A percentile compares a stretch with the other conserved stretches of the same genome.
These are phyloP conservation scores for Trichomonascus vanleenenianus DNA, from an alignment of 805 yeast genomes.

Conservation along the genomic window DNA sequence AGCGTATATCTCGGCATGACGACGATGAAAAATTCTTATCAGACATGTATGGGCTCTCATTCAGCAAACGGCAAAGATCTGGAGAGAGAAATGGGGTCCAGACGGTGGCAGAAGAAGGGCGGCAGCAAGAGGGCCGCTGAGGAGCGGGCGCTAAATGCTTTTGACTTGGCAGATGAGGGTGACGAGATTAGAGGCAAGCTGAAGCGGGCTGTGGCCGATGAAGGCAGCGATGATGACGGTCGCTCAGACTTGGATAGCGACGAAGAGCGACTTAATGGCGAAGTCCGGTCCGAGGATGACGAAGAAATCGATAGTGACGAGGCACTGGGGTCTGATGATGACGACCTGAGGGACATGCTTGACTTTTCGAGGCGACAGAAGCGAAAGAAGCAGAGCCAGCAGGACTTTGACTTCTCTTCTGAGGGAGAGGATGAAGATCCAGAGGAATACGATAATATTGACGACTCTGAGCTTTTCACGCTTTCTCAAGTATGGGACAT, in stretches of 20 bases:
- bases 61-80: not conserved
- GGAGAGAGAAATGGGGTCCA: not conserved
- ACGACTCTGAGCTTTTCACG: slow-evolving; percentile 66
- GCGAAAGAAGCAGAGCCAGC: not conserved
- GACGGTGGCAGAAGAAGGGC: not conserved
- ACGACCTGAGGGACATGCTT: slow-evolving; percentile 37
- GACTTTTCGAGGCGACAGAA: slow-evolving; percentile 5
- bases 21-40: not conserved
- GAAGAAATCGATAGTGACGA: slow-evolving; percentile 73
- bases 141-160: slow-evolving; percentile 38
- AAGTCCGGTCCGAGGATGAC: slow-evolving; percentile 29
- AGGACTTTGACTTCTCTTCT: not conserved
- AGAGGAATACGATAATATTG: slow-evolving; percentile 63
- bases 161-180: slow-evolving; percentile 41
- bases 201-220: slow-evolving; percentile 27
- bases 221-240: slow-evolving; percentile 24
- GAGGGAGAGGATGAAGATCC: slow-evolving; percentile 36
- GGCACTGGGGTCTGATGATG: slow-evolving; percentile 74
- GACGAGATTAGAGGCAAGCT: slow-evolving; percentile 22
- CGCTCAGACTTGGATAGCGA: slow-evolving; percentile 19
- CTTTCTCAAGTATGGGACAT: slow-evolving; percentile 86
- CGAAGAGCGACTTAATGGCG: slow-evolving; percentile 23
- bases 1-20: not conserved
- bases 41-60: not conserved
- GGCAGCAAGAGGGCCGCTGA: not conserved